Base-by-base conservation (phyloP, 2,329 filamentous ascomycete species). In the Colletotrichum kahawae region DNA sequence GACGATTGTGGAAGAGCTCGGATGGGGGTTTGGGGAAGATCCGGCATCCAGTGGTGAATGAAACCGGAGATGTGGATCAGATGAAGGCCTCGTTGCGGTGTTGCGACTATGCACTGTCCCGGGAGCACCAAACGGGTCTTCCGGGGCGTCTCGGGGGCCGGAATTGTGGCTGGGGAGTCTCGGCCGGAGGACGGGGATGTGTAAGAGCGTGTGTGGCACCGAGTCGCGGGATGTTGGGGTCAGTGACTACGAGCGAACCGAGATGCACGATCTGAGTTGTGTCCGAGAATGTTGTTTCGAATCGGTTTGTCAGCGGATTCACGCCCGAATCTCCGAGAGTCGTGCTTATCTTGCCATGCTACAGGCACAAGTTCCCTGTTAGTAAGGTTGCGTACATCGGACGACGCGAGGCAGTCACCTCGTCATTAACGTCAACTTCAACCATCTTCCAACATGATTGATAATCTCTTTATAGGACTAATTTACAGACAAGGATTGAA, bases 21-120 rank as follows among this genome's bases (percentile, higher is more conserved):
- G 71, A 59, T 48, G 34, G 34, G n/a, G 9, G n/a, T n/a, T 65
- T 74, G 71, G 67, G 71, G 59, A 69, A 70, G 34, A 51, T 74
- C 71, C 71, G 71, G n/a, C 65, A 6, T 34, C 43, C 6, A 8
- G 62, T n/a, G 13, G 18, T 9, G 48, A 70, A 9, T 70, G 67
- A 74, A 74, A 65, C 67, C 67, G 67, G 67, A 74, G 29, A 34
- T 48, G 34, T 8, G 27, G 21, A 70, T 70, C 71, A 38, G 67
- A 74, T 43, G 71, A 59, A 54, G 24, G 8, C 6, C n/a, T 27
- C 14, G 56, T 34, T 43, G 27, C 34, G 43, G 36, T 34, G 38
- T 72, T 67, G 48, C 43, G 31, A 36, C 31, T 14, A 36, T 29
- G 48, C 64, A 27, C 21, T 57, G 48, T 38, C 12, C 31, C 48